These are phyloP conservation scores for Hortiboletus campestris DNA, from an alignment of 768 basidiomycete genomes.

Conservation along the genomic window DNA sequence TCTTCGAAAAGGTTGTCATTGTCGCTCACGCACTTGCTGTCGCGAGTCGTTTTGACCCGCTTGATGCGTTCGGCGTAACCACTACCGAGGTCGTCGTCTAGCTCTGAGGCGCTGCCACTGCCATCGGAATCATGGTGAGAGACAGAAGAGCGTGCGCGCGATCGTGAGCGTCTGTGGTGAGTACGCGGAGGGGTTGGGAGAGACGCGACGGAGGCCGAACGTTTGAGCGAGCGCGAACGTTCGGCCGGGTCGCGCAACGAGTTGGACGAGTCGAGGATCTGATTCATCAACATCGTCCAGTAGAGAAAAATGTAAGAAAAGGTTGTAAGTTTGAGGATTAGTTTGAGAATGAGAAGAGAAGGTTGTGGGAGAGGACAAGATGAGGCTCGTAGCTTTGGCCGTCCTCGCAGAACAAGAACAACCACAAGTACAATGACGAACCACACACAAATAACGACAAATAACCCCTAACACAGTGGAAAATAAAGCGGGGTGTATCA, in stretches of 20 bases:
- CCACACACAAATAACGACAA: constrained; percentile 16
- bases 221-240: constrained; percentile 46
- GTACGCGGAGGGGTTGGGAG: constrained; percentile 69
- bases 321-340: neutral
- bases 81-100: constrained; percentile 18
- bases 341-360: constrained; percentile 11
- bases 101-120: constrained; percentile 37
- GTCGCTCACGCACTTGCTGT: constrained; percentile 11
- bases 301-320: neutral
- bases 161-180: constrained; percentile 45
- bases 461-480: constrained; percentile 2
- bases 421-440: constrained; percentile 17
- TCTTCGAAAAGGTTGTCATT: constrained; percentile 21
- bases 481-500: neutral
- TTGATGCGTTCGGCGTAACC: constrained; percentile 11
- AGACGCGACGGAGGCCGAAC: constrained; percentile 61
- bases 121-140: constrained; percentile 45
- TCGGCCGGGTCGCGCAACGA: constrained; percentile 13
- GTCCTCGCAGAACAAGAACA: constrained; percentile 13
- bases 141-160: constrained; percentile 42
- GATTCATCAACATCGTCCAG: constrained; percentile 31
- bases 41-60: constrained; percentile 15
- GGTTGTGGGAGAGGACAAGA: constrained; percentile 22
- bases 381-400: constrained; percentile 8
- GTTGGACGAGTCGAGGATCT: constrained; percentile 35